phyloP scores from a whole-genome alignment of 2,329 filamentous ascomycete genomes.

The Colletotrichum sansevieriae region DNA sequence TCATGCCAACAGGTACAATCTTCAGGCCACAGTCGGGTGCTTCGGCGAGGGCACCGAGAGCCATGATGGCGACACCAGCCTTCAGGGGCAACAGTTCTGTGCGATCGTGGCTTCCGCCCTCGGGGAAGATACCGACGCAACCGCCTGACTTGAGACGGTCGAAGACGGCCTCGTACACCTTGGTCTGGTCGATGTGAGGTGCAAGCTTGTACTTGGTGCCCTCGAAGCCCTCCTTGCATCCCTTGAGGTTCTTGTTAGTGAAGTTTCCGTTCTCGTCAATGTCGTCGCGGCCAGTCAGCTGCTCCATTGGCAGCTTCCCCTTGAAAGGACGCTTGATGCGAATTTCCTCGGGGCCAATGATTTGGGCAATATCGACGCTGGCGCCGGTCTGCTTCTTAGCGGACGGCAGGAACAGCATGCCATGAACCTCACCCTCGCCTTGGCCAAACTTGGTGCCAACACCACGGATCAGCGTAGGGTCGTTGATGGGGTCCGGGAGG shows the following conservation, averaged over 20 bases:
- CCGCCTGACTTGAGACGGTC: conserved; percentile 83
- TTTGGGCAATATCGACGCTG: conserved; percentile 86
- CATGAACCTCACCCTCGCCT: conserved; percentile 78
- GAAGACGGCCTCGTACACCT: conserved; percentile 95
- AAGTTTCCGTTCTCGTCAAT: conserved; percentile 76
- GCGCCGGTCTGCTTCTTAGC: conserved; percentile 82
- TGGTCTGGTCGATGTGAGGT: conserved; percentile 92
- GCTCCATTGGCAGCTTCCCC: conserved; percentile 78
- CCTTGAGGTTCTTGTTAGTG: conserved; percentile 66
- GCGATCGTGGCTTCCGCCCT: conserved; percentile 95
- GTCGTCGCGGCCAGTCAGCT: conserved; percentile 85
- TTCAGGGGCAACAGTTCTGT: conserved; percentile 93
- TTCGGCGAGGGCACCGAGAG: conserved; percentile 87
- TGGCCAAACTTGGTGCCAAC: conserved; percentile 86
- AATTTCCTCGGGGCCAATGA: conserved; percentile 83
- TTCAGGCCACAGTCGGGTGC: conserved; percentile 90
- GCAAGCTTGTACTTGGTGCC: conserved; percentile 90
- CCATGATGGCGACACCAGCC: conserved; percentile 98
- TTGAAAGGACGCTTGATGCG: conserved; percentile 90
- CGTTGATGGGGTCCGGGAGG: conserved; percentile 86
- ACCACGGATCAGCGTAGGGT: conserved; percentile 84
- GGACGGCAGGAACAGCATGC: conserved; percentile 88
- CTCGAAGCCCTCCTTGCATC: conserved; percentile 72
- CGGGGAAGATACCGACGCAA: conserved; percentile 96
- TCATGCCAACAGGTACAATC: conserved; percentile 98